A percentile compares a stretch with the other conserved stretches of the same genome.
These are phyloP conservation scores for Populus hybrid DNA, from an alignment of 441 rosid species.

Conservation along the genomic window DNA sequence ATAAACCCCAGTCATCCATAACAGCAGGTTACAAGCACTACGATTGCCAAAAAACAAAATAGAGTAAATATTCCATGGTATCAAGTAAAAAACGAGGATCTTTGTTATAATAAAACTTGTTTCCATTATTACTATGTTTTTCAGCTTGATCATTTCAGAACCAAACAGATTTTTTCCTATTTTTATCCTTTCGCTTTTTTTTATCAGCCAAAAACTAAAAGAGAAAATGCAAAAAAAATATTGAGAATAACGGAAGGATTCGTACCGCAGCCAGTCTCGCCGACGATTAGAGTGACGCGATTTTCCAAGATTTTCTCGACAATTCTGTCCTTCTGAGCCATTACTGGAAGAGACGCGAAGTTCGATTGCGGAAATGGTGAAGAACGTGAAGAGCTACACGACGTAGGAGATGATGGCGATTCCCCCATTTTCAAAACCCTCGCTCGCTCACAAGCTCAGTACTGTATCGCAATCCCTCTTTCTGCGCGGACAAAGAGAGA, in stretches of 20 bases:
- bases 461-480: not conserved
- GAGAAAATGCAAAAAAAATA: not conserved
- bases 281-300: conserved; percentile 96
- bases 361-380: conserved; percentile 38
- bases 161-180: not conserved
- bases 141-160: not conserved
- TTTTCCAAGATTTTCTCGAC: conserved; percentile 77
- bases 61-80: not conserved
- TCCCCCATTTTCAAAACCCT: conserved; percentile 36
- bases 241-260: not conserved
- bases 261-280: conserved; percentile 93
- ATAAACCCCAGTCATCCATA: not conserved
- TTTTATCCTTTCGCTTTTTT: not conserved
- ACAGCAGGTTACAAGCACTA: not conserved
- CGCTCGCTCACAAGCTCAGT: conserved; percentile 5
- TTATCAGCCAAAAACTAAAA: too few relatives aligned
- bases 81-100: not conserved
- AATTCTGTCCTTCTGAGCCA: conserved; percentile 60
- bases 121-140: not conserved
- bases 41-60: not conserved
- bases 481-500: too few relatives aligned
- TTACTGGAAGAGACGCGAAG: conserved; percentile 75
- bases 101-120: not conserved
- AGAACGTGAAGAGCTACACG: conserved; percentile 43
- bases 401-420: conserved; percentile 46